A percentile compares a stretch with the other conserved stretches of the same genome.
Evolutionary conservation across 371 early-diverging fungal species (phyloP).

Genomic region (Phascolomyces articulosus): DNA sequence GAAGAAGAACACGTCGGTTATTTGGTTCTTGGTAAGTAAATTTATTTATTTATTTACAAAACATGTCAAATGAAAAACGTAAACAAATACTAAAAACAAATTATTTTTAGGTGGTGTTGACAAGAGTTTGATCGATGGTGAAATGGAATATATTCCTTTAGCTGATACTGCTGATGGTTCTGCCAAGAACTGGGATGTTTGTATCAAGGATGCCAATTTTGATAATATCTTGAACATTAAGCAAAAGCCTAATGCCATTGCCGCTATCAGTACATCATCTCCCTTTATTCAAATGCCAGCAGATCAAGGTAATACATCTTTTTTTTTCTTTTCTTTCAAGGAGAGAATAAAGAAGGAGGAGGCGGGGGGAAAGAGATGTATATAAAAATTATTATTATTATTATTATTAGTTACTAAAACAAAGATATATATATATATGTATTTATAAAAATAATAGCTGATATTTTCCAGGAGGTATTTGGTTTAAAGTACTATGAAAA

Average conservation of each 20-base stretch:
- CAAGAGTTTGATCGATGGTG: constrained; percentile 38
- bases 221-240: constrained; percentile 29
- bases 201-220: constrained; percentile 42
- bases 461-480: constrained; percentile 42
- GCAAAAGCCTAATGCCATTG: constrained; percentile 37
- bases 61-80: no score
- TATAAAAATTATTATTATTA: background rate
- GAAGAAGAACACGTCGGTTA: constrained; percentile 40
- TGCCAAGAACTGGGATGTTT: constrained; percentile 45
- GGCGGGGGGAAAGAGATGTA: background rate
- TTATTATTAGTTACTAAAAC: constrained; percentile 3
- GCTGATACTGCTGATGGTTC: constrained; percentile 23
- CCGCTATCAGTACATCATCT: constrained; percentile 40
- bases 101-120: constrained; percentile 44
- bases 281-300: constrained; percentile 45
- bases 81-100: background rate
- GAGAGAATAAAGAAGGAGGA: background rate
- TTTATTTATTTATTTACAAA: background rate
- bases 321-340: background rate
- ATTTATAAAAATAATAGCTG: constrained; percentile 23
- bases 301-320: constrained; percentile 36
- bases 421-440: background rate
- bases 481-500: constrained; percentile 42
- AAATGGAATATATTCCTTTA: constrained; percentile 34
- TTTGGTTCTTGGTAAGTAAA: constrained; percentile 37